Conservation (phyloP, 495 filamentous ascomycete genomes). For the Penicillium pulvis region DNA sequence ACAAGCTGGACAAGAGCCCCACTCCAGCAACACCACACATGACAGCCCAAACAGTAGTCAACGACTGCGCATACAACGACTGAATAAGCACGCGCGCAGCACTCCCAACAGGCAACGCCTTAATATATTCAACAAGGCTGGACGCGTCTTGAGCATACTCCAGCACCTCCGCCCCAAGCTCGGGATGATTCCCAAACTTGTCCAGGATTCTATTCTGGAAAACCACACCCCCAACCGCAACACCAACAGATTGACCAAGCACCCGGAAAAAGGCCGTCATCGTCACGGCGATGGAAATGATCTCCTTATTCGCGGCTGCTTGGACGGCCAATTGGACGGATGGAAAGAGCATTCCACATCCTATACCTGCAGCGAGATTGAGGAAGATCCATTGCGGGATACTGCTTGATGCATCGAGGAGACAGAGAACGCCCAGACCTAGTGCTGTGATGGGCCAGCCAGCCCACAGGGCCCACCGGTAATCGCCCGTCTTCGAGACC, state of each 20-base stretch:
- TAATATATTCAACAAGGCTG: conserved; percentile 34
- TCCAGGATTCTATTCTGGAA: conserved; percentile 50
- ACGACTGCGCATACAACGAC: conserved; percentile 10
- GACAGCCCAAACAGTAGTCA: conserved; percentile 16
- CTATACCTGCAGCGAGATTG: conserved; percentile 49
- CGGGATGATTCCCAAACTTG: conserved; percentile 10
- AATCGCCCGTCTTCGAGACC: conserved; percentile 49
- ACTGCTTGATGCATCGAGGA: conserved; percentile 45
- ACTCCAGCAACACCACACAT: conserved; percentile 16
- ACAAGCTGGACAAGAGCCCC: conserved; percentile 10
- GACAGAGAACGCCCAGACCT: conserved; percentile 48
- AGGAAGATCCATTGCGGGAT: conserved; percentile 50
- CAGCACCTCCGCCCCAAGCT: conserved; percentile 6
- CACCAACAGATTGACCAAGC: conserved; percentile 60
- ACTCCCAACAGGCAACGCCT: conserved; percentile 20
- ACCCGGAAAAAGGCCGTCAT: conserved; percentile 62
- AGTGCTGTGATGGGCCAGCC: conserved; percentile 55
- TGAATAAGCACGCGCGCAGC: conserved; percentile 7
- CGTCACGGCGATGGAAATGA: conserved; percentile 51
- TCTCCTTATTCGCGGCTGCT: conserved; percentile 43
- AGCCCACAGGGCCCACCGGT: conserved; percentile 55
- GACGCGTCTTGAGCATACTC: conserved; percentile 17
- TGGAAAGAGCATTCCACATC: conserved; percentile 54
- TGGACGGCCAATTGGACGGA: conserved; percentile 58
- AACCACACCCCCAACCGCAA: conserved; percentile 59